phyloP scores from a whole-genome alignment of 208 protist genomes.

The Strigomonas galati region DNA sequence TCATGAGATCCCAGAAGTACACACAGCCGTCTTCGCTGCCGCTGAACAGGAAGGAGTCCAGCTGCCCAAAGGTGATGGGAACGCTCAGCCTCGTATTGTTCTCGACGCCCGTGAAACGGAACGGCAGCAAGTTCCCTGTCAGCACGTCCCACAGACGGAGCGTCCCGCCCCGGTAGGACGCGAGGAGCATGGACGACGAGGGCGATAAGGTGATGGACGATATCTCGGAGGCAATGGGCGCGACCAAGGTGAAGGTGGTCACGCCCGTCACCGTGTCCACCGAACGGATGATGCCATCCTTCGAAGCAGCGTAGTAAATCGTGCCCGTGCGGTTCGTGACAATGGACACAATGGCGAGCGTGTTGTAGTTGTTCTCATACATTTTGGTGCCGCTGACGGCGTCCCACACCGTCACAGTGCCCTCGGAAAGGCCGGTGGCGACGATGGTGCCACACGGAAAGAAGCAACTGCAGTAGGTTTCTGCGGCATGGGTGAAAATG shows the following conservation, averaged over 20 bases:
- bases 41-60: conserved; percentile 59
- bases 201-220: conserved; percentile 70
- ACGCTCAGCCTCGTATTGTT: conserved; percentile 50
- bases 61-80: conserved; percentile 50
- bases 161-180: conserved; percentile 59
- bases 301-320: conserved; percentile 73
- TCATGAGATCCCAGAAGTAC: conserved; percentile 57
- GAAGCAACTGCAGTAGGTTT: conserved; percentile 69
- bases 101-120: conserved; percentile 55
- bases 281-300: conserved; percentile 66
- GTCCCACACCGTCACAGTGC: conserved; percentile 78
- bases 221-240: conserved; percentile 64
- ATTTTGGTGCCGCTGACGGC: conserved; percentile 50
- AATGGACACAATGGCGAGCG: conserved; percentile 56
- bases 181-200: conserved; percentile 66
- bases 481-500: conserved; percentile 52
- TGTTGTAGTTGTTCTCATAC: conserved; percentile 62
- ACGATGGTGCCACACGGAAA: conserved; percentile 72
- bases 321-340: conserved; percentile 59
- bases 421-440: conserved; percentile 73
- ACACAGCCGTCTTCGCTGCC: conserved; percentile 67
- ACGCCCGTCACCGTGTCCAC: conserved; percentile 76
- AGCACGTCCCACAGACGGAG: conserved; percentile 78
- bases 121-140: conserved; percentile 47
- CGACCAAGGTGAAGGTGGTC: conserved; percentile 56